phyloP scores from a whole-genome alignment of 2,329 filamentous ascomycete genomes.

The Mycocentrospora acerina region DNA sequence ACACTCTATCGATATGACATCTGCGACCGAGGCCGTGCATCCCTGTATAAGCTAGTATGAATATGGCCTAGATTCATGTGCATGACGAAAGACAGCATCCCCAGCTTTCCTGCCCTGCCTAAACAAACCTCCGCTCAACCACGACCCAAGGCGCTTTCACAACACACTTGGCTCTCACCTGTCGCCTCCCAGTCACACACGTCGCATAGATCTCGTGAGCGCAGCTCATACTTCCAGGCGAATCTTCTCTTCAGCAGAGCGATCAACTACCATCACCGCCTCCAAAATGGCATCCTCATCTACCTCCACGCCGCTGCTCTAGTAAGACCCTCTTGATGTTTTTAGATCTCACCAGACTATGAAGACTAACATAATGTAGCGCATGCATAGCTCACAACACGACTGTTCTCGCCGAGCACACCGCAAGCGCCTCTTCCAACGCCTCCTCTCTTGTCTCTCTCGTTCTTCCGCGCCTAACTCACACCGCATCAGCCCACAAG shows the following conservation, averaged over 20 bases:
- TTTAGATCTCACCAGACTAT: background rate
- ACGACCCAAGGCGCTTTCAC: background rate
- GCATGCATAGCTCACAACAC: conserved; percentile 92
- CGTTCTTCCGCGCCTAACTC: conserved; percentile 92
- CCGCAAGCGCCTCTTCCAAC: conserved; percentile 77
- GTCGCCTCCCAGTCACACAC: conserved; percentile 5
- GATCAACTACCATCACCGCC: conserved; percentile 5
- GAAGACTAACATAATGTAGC: conserved; percentile 50
- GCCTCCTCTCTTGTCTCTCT: conserved; percentile 86
- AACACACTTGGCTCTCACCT: conserved; percentile 8
- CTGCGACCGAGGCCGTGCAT: conserved; percentile 4
- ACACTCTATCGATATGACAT: too few relatives aligned
- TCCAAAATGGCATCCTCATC: conserved; percentile 43
- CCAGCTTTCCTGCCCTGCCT: conserved; percentile 21
- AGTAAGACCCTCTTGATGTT: conserved; percentile 35
- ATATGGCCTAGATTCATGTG: too few relatives aligned
- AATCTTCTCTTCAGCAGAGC: background rate
- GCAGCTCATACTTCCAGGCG: too few relatives aligned
- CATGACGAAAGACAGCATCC: conserved; percentile 12
- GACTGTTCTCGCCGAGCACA: conserved; percentile 92
- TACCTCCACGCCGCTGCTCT: conserved; percentile 42
- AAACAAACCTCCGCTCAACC: background rate
- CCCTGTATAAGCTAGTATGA: conserved; percentile 7
- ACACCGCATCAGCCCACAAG: conserved; percentile 78
- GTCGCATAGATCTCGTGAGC: background rate